Base-by-base conservation (phyloP, 495 filamentous ascomycete genomes). In the Talaromyces adpressus region DNA sequence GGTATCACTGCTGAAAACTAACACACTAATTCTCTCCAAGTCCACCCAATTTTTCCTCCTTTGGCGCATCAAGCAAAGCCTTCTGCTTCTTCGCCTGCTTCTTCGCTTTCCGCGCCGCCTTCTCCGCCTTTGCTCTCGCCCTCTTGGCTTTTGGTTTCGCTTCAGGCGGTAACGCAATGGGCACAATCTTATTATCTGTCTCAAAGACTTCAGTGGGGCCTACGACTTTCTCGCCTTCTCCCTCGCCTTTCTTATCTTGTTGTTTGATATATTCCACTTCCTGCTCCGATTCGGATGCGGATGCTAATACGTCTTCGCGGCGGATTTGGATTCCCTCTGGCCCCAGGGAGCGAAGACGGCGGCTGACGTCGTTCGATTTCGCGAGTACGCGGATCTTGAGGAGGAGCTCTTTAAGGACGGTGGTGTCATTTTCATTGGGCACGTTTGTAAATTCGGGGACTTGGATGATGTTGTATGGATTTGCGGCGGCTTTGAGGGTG, bases 381-480 rank as follows among this genome's bases (percentile, higher is more conserved):
- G 75, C 59, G 41, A 79, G 67, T 16, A 51, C 60, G 4, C 76
- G 71, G 7, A 81, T 74, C 7, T 64, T 66, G 9, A 60, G 58
- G 25, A 78, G 70, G 8, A 79, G 72, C 22, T 68, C 73, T 0
- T 63, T 59, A 27, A 81, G 76, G 3, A 79, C 70, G 1, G 8
- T 58, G 11, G 70, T 66, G 30, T 78, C 75, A 49, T 75, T 72
- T 11, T 67, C 51, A 23, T 45, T 57, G 0, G 67, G 65, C 34
- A 67, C 59, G 5, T 72, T 73, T 1, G 66, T 71, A 70, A 93
- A 97, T 69, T 94, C 92, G 0, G 91, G 87, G 36, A 98, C 79
- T 64, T 87, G 77, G 11, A 98, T 72, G 22, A 91, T 82, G 63
- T 98, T 98, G 75, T 82, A 85, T 0, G 95, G 95, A 71, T 98